phyloP scores from a whole-genome alignment of 805 yeast genomes.

The Clavispora asparagi region DNA sequence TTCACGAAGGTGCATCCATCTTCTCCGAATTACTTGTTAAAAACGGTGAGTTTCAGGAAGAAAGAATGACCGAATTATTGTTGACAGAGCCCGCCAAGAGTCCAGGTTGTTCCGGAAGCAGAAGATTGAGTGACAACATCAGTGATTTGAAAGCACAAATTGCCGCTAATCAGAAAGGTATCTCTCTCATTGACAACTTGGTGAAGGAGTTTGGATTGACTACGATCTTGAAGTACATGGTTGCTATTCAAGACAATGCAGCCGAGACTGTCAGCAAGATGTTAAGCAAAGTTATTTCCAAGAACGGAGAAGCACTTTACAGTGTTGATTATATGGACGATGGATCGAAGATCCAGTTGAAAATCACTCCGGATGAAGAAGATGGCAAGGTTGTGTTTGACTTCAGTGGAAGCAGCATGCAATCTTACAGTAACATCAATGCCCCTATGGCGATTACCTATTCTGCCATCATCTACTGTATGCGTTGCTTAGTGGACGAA shows the following conservation, averaged over 20 bases:
- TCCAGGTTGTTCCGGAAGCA: constrained; percentile 87
- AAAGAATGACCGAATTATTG: constrained; percentile 54
- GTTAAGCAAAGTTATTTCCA: constrained; percentile 15
- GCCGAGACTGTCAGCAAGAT: constrained; percentile 11
- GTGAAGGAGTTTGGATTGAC: constrained; percentile 13
- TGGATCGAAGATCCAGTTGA: constrained; percentile 62
- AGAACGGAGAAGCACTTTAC: constrained; percentile 8
- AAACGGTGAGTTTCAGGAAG: constrained; percentile 72
- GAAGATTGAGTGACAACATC: constrained; percentile 77
- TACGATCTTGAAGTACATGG: constrained; percentile 15
- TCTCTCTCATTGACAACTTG: constrained; percentile 11
- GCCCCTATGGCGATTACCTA: constrained; percentile 89
- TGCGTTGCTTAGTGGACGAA: constrained; percentile 78
- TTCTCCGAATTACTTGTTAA: constrained; percentile 67
- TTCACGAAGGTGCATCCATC: constrained; percentile 90
- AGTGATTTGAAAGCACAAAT: constrained; percentile 48
- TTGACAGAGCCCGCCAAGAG: constrained; percentile 70
- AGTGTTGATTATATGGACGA: constrained; percentile 67
- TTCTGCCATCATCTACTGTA: constrained; percentile 83
- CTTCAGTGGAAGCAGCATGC: constrained; percentile 82
- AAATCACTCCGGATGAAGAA: constrained; percentile 42
- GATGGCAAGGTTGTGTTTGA: constrained; percentile 70
- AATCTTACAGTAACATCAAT: constrained; percentile 82
- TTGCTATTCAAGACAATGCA: constrained; percentile 17
- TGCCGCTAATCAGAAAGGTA: constrained; percentile 19